These are phyloP conservation scores for Hamamelis virginiana DNA, from an alignment of 164 flowering plant species.

Conservation along the genomic window DNA sequence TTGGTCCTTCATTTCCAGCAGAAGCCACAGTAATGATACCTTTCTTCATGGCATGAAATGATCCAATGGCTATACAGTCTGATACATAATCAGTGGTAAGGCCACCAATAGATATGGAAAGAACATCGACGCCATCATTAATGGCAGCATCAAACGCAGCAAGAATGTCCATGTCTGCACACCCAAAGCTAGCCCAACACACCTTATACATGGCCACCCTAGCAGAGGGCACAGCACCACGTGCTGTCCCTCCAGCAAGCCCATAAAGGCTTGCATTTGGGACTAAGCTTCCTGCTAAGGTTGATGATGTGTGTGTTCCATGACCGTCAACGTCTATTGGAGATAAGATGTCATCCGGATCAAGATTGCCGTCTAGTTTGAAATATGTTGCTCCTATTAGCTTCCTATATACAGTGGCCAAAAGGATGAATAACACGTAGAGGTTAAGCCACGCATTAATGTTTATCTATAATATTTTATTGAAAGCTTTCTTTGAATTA, in stretches of 20 bases:
- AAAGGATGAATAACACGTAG: neutral
- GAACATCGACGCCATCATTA: slow-evolving; percentile 77
- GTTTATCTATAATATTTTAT: too few relatives aligned
- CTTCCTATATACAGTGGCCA: slow-evolving; percentile 37
- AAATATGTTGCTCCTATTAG: slow-evolving; percentile 71
- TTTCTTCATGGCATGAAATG: slow-evolving; percentile 71
- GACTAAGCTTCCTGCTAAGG: slow-evolving; percentile 52
- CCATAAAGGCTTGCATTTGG: slow-evolving; percentile 57
- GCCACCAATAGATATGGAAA: slow-evolving; percentile 73
- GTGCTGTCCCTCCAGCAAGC: slow-evolving; percentile 61
- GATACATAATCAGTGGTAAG: slow-evolving; percentile 3
- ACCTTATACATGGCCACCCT: slow-evolving; percentile 81
- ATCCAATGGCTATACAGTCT: slow-evolving; percentile 59
- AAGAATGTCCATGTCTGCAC: slow-evolving; percentile 64
- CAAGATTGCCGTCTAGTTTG: slow-evolving; percentile 44
- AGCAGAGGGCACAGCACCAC: slow-evolving; percentile 77
- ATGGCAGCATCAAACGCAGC: slow-evolving; percentile 84
- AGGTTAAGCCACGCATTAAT: too few relatives aligned
- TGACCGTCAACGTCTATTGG: slow-evolving; percentile 68
- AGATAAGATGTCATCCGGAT: slow-evolving; percentile 48
- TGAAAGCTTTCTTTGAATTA: too few relatives aligned
- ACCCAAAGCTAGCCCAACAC: slow-evolving; percentile 60
- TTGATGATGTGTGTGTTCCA: slow-evolving; percentile 88
- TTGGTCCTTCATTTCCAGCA: slow-evolving; percentile 77
- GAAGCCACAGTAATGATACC: slow-evolving; percentile 66